Evolutionary conservation across 805 yeast genomes (phyloP), one percentile per base, ranked within the genome.

Genomic region (Candida chauliodis): DNA sequence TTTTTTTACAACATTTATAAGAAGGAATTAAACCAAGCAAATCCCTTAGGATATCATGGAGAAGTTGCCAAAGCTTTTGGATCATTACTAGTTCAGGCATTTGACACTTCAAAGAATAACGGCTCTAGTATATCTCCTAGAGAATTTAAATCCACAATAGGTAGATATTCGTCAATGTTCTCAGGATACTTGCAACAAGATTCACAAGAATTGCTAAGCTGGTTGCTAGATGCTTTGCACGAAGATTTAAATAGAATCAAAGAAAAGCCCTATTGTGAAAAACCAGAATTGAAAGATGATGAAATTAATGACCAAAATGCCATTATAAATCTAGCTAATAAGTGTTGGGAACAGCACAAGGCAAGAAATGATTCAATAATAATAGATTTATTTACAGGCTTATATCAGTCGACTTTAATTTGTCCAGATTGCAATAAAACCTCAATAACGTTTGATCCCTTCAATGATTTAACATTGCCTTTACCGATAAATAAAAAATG

Each of bases 401-500:
- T 88, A 52, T 93, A 91, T 58, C 86, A 90, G 59, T 88, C 96
- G 1, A 89, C 96, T 0, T 67, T 93, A 38, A 73, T 83, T 9
- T 91, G 99, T 55, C 98, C 98, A 0, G 79, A 63, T 7, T 93
- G 99, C 60, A 56, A 71, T 14, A 82, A 82, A 49, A 75, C 85
- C 6, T 83, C 95, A 19, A 74, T 91, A 18, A 90, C 97, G 0
- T 93, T 90, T 62, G 99, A 91, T 57, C 98, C 99, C 0, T 91
- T 79, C 54, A 87, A 80, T 61, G 96, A 89, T 53, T 63, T 91
- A 46, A 89, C 99, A 0, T 63, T 91, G 30, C 98, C 98, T 0
- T 66, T 91, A 17, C 98, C 98, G 0, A 76, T 82, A 2, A 76
- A 76, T 33, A 76, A 79, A 35, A 68, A 73, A 34, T 90, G 97